Conservation (phyloP, 2,329 filamentous ascomycete genomes). For the Colletotrichum simmondsii region DNA sequence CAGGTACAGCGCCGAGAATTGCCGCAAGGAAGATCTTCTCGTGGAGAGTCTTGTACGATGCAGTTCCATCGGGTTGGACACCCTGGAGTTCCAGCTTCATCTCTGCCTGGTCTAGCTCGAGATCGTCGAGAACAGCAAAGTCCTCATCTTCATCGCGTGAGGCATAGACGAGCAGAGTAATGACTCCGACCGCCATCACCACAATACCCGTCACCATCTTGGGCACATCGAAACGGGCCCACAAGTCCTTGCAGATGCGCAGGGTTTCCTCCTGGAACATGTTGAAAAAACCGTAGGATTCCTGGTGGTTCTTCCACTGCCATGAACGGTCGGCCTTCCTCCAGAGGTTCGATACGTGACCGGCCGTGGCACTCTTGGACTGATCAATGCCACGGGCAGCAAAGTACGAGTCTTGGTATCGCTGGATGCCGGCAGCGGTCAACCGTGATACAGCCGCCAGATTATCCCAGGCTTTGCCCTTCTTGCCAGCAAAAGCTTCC, state of each 20-base stretch:
- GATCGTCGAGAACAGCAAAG: constrained; percentile 63
- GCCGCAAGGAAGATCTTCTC: constrained; percentile 52
- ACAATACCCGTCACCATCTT: constrained; percentile 85
- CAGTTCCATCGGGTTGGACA: constrained; percentile 39
- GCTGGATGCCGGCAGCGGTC: constrained; percentile 85
- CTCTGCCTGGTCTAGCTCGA: constrained; percentile 70
- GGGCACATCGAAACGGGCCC: constrained; percentile 90
- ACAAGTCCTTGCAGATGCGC: constrained; percentile 81
- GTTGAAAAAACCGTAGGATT: constrained; percentile 69
- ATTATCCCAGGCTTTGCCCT: constrained; percentile 78
- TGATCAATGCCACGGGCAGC: constrained; percentile 75
- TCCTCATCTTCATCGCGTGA: constrained; percentile 67
- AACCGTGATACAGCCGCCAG: constrained; percentile 82
- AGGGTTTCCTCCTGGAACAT: constrained; percentile 84
- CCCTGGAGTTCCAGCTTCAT: constrained; percentile 64
- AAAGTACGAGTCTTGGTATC: constrained; percentile 89
- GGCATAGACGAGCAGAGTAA: constrained; percentile 79
- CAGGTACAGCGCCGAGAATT: constrained; percentile 46
- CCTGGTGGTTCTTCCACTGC: constrained; percentile 49
- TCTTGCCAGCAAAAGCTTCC: constrained; percentile 84
- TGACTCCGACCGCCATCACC: constrained; percentile 75
- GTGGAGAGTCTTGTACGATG: constrained; percentile 50
- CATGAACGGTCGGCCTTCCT: constrained; percentile 59
- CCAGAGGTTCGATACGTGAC: constrained; percentile 54
- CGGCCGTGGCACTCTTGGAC: constrained; percentile 57